Base-by-base conservation (phyloP, 192 early-diverging fungal species). In the Coemansia sp. region DNA sequence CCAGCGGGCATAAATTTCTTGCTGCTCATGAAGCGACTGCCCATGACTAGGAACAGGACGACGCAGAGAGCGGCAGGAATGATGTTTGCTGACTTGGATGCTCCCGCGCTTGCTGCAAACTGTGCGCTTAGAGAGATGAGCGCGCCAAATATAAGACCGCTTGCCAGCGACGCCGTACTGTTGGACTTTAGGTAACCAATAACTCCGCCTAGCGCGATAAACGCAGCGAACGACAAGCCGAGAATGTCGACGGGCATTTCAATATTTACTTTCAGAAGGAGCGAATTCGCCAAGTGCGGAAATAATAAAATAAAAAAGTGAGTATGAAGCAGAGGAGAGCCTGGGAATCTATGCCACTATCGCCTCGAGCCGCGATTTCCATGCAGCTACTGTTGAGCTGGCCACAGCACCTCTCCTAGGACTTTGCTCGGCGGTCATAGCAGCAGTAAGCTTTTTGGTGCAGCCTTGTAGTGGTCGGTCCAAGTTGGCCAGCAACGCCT, bases 1-100 rank as follows among this genome's bases (percentile, higher is more conserved):
- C 78, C 78, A 9, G 70, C 78, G 0, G 78, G 78, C 78, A 81
- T 81, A 39, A 81, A 63, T 73, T 76, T 81, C 35, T 64, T 73
- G 74, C 74, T 81, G n/a, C 52, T 38, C 63, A 73, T 4, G 39
- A 73, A 81, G 44, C 78, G 78, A 33, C 67, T 60, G 42, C 74
- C 78, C 78, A 81, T 81, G 33, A 81, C 64, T 1, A 75, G 42
- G 58, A 49, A 64, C 19, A 81, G 55, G 6, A 72, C 70, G 28
- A 73, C 61, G 68, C 78, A 81, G 44, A 73, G 46, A 13, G n/a
- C 33, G 5, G 69, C 74, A 9, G 78, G 78, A 1, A 72, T 64
- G 28, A 76, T 46, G 39, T 50, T 73, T 63, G 64, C 71, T 28
- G 33, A 46, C 53, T 68, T 68, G 4, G 73, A 64, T 17, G 55